phyloP scores from a whole-genome alignment of 2,329 filamentous ascomycete species.

The Boeremia exigua region DNA sequence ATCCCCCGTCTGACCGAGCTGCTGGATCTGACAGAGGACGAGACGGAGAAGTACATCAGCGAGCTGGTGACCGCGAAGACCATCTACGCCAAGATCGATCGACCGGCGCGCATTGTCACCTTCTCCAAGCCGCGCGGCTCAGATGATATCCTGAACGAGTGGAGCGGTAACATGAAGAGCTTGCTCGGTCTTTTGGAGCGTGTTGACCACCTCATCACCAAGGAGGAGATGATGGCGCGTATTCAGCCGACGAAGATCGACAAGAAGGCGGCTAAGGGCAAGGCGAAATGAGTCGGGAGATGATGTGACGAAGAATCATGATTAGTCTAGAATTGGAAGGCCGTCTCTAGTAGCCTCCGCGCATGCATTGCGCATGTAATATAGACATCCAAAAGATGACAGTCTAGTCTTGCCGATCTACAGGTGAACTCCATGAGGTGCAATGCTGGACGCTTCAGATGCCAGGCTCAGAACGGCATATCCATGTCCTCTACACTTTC shows the following conservation, averaged over 20 bases:
- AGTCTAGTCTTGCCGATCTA: conserved; percentile 17
- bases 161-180: conserved; percentile 98
- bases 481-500: conserved; percentile 72
- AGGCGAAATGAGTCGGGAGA: conserved; percentile 34
- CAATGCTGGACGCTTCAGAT: not conserved
- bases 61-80: conserved; percentile 97
- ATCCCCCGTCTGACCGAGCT: conserved; percentile 89
- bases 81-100: conserved; percentile 96
- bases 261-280: conserved; percentile 49
- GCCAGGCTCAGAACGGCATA: conserved; percentile 62
- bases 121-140: conserved; percentile 95
- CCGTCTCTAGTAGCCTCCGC: conserved; percentile 34
- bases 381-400: conserved; percentile 35
- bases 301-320: conserved; percentile 24
- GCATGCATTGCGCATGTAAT: conserved; percentile 45
- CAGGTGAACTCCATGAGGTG: conserved; percentile 24
- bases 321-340: conserved; percentile 43
- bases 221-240: conserved; percentile 99
- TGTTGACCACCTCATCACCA: conserved; percentile 97
- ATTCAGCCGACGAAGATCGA: conserved; percentile 73
- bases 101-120: conserved; percentile 87
- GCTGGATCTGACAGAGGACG: conserved; percentile 88
- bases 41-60: conserved; percentile 99
- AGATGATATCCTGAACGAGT: conserved; percentile 96
- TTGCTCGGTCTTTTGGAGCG: conserved; percentile 83